Base-by-base conservation (phyloP, 2,329 filamentous ascomycete genomes). In the Tympanopsis confertula region DNA sequence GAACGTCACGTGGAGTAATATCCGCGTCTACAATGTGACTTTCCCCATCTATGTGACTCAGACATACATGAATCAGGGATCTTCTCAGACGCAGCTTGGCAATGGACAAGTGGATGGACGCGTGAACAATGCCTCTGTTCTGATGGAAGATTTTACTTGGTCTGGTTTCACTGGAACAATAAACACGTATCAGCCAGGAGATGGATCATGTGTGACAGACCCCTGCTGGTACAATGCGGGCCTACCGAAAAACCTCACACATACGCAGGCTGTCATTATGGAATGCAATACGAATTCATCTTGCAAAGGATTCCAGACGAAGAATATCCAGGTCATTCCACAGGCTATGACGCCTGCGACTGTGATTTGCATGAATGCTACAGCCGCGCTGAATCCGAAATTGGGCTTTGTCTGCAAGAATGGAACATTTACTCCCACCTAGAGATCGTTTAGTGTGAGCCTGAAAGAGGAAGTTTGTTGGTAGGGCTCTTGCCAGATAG, bases 21-120 rank as follows among this genome's bases (percentile, higher is more conserved):
- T 65, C 38, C 46, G 57, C 4, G 43, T 56, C 12, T 58, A 57
- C 44, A 66, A 65, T 39, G 62, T 65, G 20, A 58, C 61, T 0
- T 65, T 65, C 42, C 62, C 62, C 1, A 59, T 65, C 39, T 65
- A 63, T 39, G 59, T 65, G n/a, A 65, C 61, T 3, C 61, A 65
- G 46, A 62, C 55, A 28, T 66, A 66, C 45, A 47, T 48, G 42
- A 57, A 66, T 39, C 61, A 65, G 44, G 53, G 50, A n/a, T 50
- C 44, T 19, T 48, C 44, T 5, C 51, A 49, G 42, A 54, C 46
- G 2, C 50, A 53, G 20, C 46, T 51, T 1, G 41, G 49, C 5
- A 47, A 42, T 13, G 51, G 48, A 2, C 43, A 41, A 3, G 47
- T 45, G 2, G 40, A 42, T 5, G 49, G 47, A 13, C 44, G 57